Evolutionary conservation across 164 flowering plant species (phyloP), one percentile per base, ranked within the genome.

Genomic region (Piper longum): DNA sequence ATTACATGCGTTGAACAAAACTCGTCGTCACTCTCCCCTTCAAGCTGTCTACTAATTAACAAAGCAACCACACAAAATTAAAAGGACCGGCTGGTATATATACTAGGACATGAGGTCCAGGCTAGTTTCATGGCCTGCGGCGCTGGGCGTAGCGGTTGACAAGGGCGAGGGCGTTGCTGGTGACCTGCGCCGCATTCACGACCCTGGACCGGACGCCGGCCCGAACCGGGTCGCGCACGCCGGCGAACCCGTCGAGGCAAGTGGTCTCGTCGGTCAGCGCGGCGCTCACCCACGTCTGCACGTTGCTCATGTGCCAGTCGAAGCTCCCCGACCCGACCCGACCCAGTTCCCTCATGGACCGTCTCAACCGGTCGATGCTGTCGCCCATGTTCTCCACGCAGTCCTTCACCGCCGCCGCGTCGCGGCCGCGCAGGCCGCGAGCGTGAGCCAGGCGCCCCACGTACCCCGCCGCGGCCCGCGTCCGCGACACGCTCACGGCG

Each of bases 241-340:
- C 71, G 0, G 73, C 61, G 60, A 78, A 78, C 45, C 78, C 81
- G 44, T 78, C 75, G 18, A 73, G 45, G 63, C 81, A 75, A 7
- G 81, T 75, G 67, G 41, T 68, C 58, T 72, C 78, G 54, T 78
- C 75, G 11, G 81, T 75, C 44, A 78, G 67, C n/a, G 81, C 81
- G 9, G 81, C 76, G 51, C 81, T 78, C 11, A 75, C 78, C 81
- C 81, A 78, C 12, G 78, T 75, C 70, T 75, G 67, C 39, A 73
- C 81, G 60, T 78, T 78, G 68, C 78, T 75, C 68, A 75, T 60
- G 57, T 72, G 78, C 78, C 75, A 78, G 59, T 51, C 5, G 59
- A 74, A 73, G 56, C 43, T 59, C 13, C 59, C 60, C 4, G 43
- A 54, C 6, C 55, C 58, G 4, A 36, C 43, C 12, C 41, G 57